These are phyloP conservation scores for Microthlaspi erraticum DNA, from an alignment of 345 rosid genomes.

Conservation along the genomic window DNA sequence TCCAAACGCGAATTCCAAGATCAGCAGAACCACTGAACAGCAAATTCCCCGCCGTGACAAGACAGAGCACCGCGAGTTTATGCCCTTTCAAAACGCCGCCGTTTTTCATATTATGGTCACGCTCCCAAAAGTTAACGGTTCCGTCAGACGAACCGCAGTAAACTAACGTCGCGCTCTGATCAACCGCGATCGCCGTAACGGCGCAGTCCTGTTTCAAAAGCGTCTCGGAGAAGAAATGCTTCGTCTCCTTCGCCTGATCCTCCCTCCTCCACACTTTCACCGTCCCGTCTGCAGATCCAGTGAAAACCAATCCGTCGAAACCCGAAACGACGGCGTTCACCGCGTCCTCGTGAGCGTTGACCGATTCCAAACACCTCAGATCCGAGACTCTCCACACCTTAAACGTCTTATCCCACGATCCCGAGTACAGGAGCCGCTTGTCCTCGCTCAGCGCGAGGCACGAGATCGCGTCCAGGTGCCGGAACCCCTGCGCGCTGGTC, in stretches of 20 bases:
- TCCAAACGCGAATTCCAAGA: constrained; percentile 82
- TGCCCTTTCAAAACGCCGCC: constrained; percentile 82
- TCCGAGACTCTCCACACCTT: constrained; percentile 83
- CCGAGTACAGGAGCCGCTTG: constrained; percentile 60
- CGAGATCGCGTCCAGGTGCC: constrained; percentile 81
- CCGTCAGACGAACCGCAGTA: constrained; percentile 95
- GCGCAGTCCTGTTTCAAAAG: constrained; percentile 86
- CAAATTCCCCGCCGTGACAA: constrained; percentile 68
- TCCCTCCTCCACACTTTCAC: constrained; percentile 94
- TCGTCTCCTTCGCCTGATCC: constrained; percentile 80
- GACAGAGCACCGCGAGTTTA: constrained; percentile 73
- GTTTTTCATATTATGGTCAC: constrained; percentile 57
- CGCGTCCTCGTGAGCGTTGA: constrained; percentile 80
- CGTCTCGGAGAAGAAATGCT: constrained; percentile 79
- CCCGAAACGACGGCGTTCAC: constrained; percentile 73
- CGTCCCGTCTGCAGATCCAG: constrained; percentile 88
- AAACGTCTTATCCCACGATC: constrained; percentile 91
- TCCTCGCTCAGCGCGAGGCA: constrained; percentile 79
- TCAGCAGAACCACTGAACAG: constrained; percentile 92
- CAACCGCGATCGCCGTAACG: constrained; percentile 68
- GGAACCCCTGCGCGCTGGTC: constrained; percentile 55
- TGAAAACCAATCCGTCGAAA: constrained; percentile 78
- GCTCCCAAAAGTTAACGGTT: constrained; percentile 75
- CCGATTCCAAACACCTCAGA: constrained; percentile 74
- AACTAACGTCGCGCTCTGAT: constrained; percentile 56